Evolutionary conservation across 371 early-diverging fungal species (phyloP), one percentile per base, ranked within the genome.

Genomic region (Sporodiniella umbellata): DNA sequence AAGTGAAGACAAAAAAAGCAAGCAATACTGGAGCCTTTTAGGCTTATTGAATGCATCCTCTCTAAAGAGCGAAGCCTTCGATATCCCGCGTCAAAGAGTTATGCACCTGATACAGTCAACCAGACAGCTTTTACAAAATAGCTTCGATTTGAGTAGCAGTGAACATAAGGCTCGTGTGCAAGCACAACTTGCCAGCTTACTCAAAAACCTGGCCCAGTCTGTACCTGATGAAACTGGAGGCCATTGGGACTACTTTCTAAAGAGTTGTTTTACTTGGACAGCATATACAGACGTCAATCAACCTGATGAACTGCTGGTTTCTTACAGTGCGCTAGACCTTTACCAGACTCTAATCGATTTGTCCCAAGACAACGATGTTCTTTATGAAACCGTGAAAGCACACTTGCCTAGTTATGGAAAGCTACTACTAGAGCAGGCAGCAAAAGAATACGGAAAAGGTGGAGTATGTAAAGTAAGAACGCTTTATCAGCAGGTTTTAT

Each of bases 201-300:
- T 82, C 28, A 57, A 56, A 1, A 43, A 71, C 21, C 43, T 82
- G 15, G 66, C 78, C 0, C 53, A 64, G 7, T 66, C 80, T 4
- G 57, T 81, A 0, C 76, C 78, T 58, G 79, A 82, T 24, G 72
- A 80, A 21, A 28, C 33, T 11, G 81, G 78, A 10, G 65, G 70
- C 6, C 80, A 82, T 35, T 82, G 84, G 84, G 66, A 76, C 2
- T 68, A 75, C 50, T 77, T 83, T 56, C 59, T 85, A 33, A 62
- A 68, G 0, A 58, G 56, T 7, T 62, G 71, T 2, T 62, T 61
- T 53, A 49, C 63, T 37, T 77, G 75, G 78, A 37, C 69, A 10
- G 48, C 60, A n/a, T 63, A 53, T 45, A 48, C 53, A 0, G 74
- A 74, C 50, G 39, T 66, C 2, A 42, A 42, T 8, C 40, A 51